Conservation (phyloP, 352 stramenopile genomes). For the Globisporangium heterothallicum region DNA sequence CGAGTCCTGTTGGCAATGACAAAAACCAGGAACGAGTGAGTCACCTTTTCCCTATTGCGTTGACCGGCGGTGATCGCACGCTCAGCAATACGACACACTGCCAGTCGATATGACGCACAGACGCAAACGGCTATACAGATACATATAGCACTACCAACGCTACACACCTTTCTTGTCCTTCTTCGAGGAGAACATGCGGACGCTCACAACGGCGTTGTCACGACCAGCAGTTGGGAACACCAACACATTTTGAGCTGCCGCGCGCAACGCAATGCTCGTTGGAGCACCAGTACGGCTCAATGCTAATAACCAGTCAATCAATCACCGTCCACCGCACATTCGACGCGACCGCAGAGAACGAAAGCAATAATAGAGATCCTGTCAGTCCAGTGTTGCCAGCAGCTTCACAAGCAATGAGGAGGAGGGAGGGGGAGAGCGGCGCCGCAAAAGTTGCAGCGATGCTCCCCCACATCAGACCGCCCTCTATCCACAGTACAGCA, state of each 20-base stretch:
- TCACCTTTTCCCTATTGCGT: too few relatives aligned
- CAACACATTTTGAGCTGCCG: constrained; percentile 16
- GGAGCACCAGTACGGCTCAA: constrained; percentile 18
- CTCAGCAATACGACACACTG: not conserved
- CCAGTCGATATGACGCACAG: not conserved
- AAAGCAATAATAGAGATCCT: not conserved
- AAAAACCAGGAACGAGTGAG: too few relatives aligned
- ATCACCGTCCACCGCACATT: not conserved
- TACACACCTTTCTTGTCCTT: constrained; percentile 47
- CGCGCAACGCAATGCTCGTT: constrained; percentile 16
- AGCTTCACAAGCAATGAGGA: not conserved
- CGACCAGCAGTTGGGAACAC: not conserved
- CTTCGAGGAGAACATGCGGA: constrained; percentile 41
- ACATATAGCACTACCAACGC: not conserved
- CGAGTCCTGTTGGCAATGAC: constrained; percentile 10
- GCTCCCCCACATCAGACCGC: too few relatives aligned
- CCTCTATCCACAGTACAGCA: not conserved
- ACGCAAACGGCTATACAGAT: too few relatives aligned
- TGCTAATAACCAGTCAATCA: constrained; percentile 2
- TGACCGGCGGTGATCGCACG: too few relatives aligned
- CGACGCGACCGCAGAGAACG: not conserved
- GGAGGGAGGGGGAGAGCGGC: too few relatives aligned
- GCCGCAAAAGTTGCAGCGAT: too few relatives aligned
- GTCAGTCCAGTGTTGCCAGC: not conserved
- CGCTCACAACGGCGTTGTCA: constrained; percentile 5